Conservation (phyloP, 2,329 filamentous ascomycete genomes). For the Diaporthe sp. region DNA sequence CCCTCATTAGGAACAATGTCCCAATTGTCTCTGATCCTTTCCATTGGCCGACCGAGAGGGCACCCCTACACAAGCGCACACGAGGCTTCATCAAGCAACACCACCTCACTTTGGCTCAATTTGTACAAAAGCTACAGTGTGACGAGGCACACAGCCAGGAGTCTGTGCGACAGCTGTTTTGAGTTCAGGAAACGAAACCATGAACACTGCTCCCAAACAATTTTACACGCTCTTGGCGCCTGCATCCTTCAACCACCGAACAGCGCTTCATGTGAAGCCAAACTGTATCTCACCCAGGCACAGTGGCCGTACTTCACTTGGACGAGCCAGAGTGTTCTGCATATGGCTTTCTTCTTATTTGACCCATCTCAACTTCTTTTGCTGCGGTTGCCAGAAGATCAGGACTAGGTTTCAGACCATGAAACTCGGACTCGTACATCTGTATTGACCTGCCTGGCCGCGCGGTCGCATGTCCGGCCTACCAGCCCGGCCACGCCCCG, state of each 20-base stretch:
- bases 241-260: not conserved
- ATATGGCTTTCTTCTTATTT: not conserved
- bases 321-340: not conserved
- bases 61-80: too few relatives aligned
- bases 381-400: not conserved
- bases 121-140: not conserved
- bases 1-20: not conserved
- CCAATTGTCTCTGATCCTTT: not conserved
- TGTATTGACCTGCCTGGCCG: not conserved
- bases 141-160: not conserved
- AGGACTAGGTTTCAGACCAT: not conserved
- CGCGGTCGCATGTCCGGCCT: not conserved
- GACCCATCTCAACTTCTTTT: too few relatives aligned
- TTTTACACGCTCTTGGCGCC: not conserved
- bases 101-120: not conserved
- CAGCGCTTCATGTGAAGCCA: not conserved
- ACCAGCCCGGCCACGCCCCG: not conserved
- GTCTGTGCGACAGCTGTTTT: not conserved
- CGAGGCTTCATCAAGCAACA: not conserved
- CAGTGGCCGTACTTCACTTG: not conserved
- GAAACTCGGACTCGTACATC: not conserved
- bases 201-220: not conserved
- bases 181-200: constrained; percentile 6
- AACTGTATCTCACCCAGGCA: too few relatives aligned
- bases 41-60: not conserved